These are phyloP conservation scores for Coemansia sp. DNA, from an alignment of 192 early-diverging fungal genomes.

Conservation along the genomic window DNA sequence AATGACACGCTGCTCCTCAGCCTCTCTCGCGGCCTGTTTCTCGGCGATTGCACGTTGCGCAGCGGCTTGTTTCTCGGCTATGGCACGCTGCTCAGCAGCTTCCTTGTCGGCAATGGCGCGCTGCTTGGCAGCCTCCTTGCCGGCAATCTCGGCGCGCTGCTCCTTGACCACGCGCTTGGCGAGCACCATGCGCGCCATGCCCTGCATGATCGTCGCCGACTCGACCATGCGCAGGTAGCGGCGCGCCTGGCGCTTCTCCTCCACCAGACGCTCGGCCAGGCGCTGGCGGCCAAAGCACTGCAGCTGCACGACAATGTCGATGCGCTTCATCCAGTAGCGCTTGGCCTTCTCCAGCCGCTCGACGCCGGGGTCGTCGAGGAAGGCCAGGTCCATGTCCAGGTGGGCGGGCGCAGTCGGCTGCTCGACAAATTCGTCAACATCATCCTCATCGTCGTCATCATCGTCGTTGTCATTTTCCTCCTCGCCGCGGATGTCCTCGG, in stretches of 20 bases:
- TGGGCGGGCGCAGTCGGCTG: neutral
- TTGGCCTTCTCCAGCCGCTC: slow-evolving; percentile 54
- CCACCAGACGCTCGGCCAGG: slow-evolving; percentile 57
- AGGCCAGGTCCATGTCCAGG: slow-evolving; percentile 26
- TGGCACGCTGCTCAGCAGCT: slow-evolving; percentile 10
- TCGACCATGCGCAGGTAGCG: slow-evolving; percentile 61
- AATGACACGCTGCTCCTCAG: slow-evolving; percentile 13
- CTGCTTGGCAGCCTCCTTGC: neutral
- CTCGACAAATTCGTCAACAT: slow-evolving; percentile 7
- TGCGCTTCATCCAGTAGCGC: slow-evolving; percentile 55
- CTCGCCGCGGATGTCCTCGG: slow-evolving; percentile 30
- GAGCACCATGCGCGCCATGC: slow-evolving; percentile 60
- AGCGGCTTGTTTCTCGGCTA: neutral
- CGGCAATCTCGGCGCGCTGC: slow-evolving; percentile 15
- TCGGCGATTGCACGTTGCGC: slow-evolving; percentile 2
- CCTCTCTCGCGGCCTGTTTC: slow-evolving; percentile 13
- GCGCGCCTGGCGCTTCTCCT: slow-evolving; percentile 57
- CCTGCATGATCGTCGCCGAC: slow-evolving; percentile 57
- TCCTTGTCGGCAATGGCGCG: slow-evolving; percentile 8
- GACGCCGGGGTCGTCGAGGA: slow-evolving; percentile 41
- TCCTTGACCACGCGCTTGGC: slow-evolving; percentile 43
- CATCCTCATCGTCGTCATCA: slow-evolving; percentile 16
- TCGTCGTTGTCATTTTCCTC: slow-evolving; percentile 17
- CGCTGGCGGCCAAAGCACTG: slow-evolving; percentile 52
- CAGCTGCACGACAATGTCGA: slow-evolving; percentile 55